Evolutionary conservation across 768 basidiomycete species (phyloP).

Genomic region (Phylloporus arenicola): DNA sequence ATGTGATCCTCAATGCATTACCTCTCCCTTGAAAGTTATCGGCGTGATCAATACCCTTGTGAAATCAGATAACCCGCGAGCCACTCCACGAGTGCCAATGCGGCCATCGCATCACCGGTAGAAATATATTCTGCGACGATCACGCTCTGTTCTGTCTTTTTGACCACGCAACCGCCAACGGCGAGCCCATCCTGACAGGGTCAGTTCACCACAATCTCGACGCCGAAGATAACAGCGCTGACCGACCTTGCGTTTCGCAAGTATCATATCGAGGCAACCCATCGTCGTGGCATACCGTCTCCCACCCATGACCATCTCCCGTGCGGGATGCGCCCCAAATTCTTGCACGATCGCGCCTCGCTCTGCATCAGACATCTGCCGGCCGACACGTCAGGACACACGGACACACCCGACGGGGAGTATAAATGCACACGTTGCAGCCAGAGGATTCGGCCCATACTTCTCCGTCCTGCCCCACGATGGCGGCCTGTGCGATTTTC

Average conservation of each 20-base stretch:
- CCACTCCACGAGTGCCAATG: slow-evolving; percentile 17
- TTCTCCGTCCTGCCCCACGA: slow-evolving; percentile 28
- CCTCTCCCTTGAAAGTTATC: background rate
- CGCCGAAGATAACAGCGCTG: too few species aligned
- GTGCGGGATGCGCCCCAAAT: slow-evolving; percentile 16
- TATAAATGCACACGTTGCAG: slow-evolving; percentile 20
- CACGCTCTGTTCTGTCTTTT: slow-evolving; percentile 23
- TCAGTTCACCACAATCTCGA: background rate
- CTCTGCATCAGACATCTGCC: slow-evolving; percentile 22
- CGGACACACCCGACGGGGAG: background rate
- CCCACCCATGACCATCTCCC: slow-evolving; percentile 22
- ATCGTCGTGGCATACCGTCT: slow-evolving; percentile 23
- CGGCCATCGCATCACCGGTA: slow-evolving; percentile 2
- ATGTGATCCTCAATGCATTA: background rate
- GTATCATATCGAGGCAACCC: slow-evolving; percentile 23
- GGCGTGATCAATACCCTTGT: slow-evolving; percentile 16
- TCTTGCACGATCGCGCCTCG: slow-evolving; percentile 15
- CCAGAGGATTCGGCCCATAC: slow-evolving; percentile 29
- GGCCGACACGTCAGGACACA: background rate
- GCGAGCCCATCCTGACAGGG: background rate
- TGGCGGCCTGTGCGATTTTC: slow-evolving; percentile 69
- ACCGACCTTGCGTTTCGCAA: slow-evolving; percentile 20
- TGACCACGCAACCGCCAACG: slow-evolving; percentile 22
- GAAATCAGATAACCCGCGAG: slow-evolving; percentile 23
- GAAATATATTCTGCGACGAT: slow-evolving; percentile 22